Evolutionary conservation across 106 monocot species (phyloP).

Genomic region (Ottelia alismoides): DNA sequence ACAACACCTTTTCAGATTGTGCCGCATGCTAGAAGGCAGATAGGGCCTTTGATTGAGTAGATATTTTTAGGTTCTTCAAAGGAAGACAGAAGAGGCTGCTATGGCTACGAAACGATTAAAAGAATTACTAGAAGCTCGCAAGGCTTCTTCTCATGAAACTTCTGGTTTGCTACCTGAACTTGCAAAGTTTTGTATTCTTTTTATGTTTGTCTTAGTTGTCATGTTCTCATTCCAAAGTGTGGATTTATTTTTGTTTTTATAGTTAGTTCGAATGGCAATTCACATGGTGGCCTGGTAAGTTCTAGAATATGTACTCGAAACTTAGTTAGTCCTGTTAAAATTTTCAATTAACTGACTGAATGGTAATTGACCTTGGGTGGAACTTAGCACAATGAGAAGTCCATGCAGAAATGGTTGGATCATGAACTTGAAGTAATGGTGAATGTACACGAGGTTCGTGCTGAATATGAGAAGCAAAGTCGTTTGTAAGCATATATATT

Average conservation of each 20-base stretch:
- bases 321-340: not conserved
- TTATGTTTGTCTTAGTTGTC: not conserved
- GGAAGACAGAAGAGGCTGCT: constrained; percentile 88
- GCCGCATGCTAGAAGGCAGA: too few species aligned
- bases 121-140: constrained; percentile 72
- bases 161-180: too few species aligned
- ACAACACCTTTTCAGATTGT: too few species aligned
- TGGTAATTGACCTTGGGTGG: not conserved
- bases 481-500: constrained; percentile 72
- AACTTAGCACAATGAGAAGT: constrained; percentile 60
- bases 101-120: constrained; percentile 86
- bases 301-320: not conserved
- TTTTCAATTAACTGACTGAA: too few species aligned
- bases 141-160: constrained; percentile 42
- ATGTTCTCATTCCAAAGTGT: too few species aligned
- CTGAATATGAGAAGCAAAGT: constrained; percentile 86
- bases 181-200: constrained; percentile 1
- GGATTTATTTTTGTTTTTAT: constrained; percentile 1
- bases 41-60: too few species aligned
- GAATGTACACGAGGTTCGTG: constrained; percentile 74
- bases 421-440: constrained; percentile 88
- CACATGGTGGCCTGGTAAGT: constrained; percentile 31
- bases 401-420: constrained; percentile 75
- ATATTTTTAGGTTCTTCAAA: constrained; percentile 61
- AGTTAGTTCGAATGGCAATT: constrained; percentile 55